phyloP scores from a whole-genome alignment of 73 alveolate genomes.

The Blepharisma stoltei region DNA sequence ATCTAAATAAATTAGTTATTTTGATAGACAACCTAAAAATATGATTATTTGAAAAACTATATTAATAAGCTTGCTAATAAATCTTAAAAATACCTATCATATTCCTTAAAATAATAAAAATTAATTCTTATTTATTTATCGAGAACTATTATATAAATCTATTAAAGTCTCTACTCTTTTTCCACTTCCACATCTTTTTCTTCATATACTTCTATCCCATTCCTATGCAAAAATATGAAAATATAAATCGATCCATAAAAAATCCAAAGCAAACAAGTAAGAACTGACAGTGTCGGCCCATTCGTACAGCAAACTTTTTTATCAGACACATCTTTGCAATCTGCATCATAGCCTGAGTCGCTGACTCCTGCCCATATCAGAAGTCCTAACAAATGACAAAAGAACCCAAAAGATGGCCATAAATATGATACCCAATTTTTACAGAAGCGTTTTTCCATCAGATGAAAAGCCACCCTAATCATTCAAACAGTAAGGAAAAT shows the following conservation, averaged over 20 bases:
- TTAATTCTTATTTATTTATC: no score
- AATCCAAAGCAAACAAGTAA: constrained; percentile 11
- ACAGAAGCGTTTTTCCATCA: background rate
- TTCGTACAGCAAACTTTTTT: constrained; percentile 6
- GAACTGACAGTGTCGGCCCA: background rate
- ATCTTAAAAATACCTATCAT: no score
- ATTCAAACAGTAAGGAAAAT: background rate
- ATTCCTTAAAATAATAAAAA: no score
- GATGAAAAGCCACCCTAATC: background rate
- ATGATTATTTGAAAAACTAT: no score
- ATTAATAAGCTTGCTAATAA: no score
- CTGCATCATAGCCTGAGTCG: constrained; percentile 1
- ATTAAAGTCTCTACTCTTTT: no score
- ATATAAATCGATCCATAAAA: background rate
- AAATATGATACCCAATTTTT: background rate
- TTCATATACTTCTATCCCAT: background rate
- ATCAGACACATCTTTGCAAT: background rate
- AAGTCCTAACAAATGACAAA: background rate
- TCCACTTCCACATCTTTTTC: no score
- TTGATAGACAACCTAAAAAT: no score
- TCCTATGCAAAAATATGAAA: background rate
- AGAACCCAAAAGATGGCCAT: constrained; percentile 1
- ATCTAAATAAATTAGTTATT: no score
- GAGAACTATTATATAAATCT: no score
- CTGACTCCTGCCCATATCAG: constrained; percentile 26